phyloP scores from a whole-genome alignment of 2,329 filamentous ascomycete genomes.

The Fusarium continuum region DNA sequence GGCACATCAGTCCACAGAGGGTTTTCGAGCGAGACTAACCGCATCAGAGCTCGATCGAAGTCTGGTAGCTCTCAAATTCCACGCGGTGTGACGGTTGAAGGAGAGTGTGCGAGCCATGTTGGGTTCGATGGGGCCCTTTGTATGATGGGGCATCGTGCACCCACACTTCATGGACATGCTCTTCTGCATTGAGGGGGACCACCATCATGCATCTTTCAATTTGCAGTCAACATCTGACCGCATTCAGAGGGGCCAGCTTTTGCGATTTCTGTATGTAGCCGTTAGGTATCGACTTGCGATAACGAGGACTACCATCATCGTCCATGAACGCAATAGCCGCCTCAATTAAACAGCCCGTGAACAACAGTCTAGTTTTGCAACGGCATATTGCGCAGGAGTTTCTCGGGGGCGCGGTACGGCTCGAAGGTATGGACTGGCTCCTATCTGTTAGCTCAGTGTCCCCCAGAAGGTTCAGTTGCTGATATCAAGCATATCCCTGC shows the following conservation, averaged over 20 bases:
- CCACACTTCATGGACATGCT: conserved; percentile 34
- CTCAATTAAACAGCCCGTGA: conserved; percentile 4
- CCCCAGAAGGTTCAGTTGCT: conserved; percentile 4
- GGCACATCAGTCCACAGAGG: conserved; percentile 42
- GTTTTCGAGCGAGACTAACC: conserved; percentile 35
- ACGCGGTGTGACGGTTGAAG: conserved; percentile 31
- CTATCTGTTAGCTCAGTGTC: conserved; percentile 4
- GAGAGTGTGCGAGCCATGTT: conserved; percentile 26
- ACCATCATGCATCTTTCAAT: conserved; percentile 34
- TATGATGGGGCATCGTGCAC: conserved; percentile 37
- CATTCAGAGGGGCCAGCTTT: conserved; percentile 3
- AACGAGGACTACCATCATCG: not conserved
- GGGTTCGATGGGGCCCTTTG: conserved; percentile 38
- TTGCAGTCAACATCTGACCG: conserved; percentile 12
- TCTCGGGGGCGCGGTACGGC: conserved; percentile 19
- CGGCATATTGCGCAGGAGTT: conserved; percentile 18
- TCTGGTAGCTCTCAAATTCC: conserved; percentile 22
- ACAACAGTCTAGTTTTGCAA: conserved; percentile 10
- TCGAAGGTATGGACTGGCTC: conserved; percentile 1
- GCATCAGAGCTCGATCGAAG: conserved; percentile 31
- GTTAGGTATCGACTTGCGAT: not conserved
- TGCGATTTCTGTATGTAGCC: conserved; percentile 4
- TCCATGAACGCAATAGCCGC: conserved; percentile 1
- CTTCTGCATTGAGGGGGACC: conserved; percentile 39
- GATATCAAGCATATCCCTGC: not conserved